A percentile compares a stretch with the other conserved stretches of the same genome.
These are phyloP conservation scores for Juglanconis juglandina DNA, from an alignment of 2,329 filamentous ascomycete species.

Conservation along the genomic window DNA sequence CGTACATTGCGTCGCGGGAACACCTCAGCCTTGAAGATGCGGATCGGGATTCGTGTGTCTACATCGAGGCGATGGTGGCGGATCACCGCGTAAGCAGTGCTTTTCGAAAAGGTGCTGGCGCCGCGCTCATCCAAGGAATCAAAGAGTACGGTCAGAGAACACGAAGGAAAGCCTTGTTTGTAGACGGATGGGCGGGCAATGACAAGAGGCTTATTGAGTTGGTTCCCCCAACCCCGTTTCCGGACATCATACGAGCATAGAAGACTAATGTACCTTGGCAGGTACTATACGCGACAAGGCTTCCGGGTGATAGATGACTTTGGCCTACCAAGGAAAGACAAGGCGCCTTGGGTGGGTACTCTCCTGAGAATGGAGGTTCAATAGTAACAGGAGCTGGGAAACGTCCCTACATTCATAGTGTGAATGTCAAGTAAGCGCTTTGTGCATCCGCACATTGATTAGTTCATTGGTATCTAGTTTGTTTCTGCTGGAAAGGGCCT, in stretches of 20 bases:
- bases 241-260: neutral
- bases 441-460: too few relatives aligned
- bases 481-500: too few relatives aligned
- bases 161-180: neutral
- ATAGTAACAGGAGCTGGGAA: neutral
- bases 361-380: neutral
- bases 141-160: neutral
- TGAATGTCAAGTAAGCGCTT: too few relatives aligned
- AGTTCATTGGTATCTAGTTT: too few relatives aligned
- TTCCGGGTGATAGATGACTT: neutral
- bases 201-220: neutral
- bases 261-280: neutral
- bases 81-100: neutral
- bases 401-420: neutral
- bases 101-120: neutral
- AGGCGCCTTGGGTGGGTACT: neutral
- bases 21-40: neutral
- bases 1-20: neutral
- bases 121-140: neutral
- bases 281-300: conserved; percentile 1
- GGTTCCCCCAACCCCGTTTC: neutral
- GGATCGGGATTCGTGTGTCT: neutral
- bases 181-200: conserved; percentile 4
- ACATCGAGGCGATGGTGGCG: conserved; percentile 1
- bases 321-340: neutral